Evolutionary conservation across 192 early-diverging fungal species (phyloP).

Genomic region (Coemansia sp.): DNA sequence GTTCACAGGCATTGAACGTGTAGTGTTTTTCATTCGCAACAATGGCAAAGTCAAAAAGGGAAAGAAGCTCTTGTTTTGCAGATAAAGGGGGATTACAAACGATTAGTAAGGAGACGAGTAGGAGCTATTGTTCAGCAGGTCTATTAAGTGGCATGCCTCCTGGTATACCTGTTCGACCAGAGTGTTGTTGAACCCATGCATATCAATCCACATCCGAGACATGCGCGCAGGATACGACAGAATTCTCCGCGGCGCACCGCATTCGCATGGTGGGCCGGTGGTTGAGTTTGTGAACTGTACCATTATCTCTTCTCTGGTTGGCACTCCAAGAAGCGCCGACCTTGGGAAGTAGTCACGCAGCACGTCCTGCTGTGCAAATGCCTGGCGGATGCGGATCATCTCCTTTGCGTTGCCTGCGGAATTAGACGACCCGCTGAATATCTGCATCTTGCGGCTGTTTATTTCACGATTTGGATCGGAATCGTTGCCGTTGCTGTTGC

Average conservation of each 20-base stretch:
- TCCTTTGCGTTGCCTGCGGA: constrained; percentile 25
- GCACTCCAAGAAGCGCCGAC: constrained; percentile 3
- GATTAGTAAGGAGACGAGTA: constrained; percentile 49
- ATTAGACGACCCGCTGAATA: constrained; percentile 42
- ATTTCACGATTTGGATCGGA: background rate
- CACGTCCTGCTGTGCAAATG: constrained; percentile 11
- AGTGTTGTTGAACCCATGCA: constrained; percentile 45
- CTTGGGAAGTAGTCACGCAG: constrained; percentile 36
- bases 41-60: background rate
- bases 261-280: constrained; percentile 3
- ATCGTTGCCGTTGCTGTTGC: background rate
- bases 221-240: constrained; percentile 33
- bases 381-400: constrained; percentile 28
- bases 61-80: background rate
- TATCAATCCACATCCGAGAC: constrained; percentile 36
- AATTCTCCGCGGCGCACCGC: constrained; percentile 7
- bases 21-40: background rate
- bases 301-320: background rate
- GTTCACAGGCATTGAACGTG: background rate
- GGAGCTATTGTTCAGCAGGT: constrained; percentile 48
- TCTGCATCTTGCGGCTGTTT: background rate
- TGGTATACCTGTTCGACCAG: constrained; percentile 32
- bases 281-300: background rate
- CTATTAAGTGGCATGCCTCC: constrained; percentile 37
- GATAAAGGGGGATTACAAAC: background rate